phyloP scores from a whole-genome alignment of 164 flowering plant species.

The Amborella trichopoda region DNA sequence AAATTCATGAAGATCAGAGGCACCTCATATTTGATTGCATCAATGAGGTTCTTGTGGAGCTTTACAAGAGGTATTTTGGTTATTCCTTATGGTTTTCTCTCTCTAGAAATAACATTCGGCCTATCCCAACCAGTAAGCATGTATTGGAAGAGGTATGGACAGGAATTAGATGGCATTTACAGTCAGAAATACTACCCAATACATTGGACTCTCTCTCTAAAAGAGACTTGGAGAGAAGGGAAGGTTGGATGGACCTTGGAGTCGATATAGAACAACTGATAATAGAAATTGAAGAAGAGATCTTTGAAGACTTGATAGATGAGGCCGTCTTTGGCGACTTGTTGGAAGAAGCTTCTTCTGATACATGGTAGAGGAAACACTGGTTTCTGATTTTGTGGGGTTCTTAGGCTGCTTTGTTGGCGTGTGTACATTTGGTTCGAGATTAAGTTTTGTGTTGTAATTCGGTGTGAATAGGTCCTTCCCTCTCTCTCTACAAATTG shows the following conservation, averaged over 20 bases:
- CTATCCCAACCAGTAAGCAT: slow-evolving; percentile 30
- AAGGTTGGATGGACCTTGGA: slow-evolving; percentile 61
- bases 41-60: slow-evolving; percentile 60
- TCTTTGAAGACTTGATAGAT: slow-evolving; percentile 55
- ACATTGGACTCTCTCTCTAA: slow-evolving; percentile 54
- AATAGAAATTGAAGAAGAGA: slow-evolving; percentile 36
- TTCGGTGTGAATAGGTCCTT: no score
- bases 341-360: slow-evolving; percentile 12
- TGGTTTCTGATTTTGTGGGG: neutral
- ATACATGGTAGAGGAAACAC: neutral
- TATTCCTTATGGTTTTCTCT: slow-evolving; percentile 34
- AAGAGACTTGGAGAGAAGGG: slow-evolving; percentile 47
- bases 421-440: neutral
- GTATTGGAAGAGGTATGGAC: slow-evolving; percentile 41
- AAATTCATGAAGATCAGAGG: slow-evolving; percentile 33
- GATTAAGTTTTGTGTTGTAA: no score
- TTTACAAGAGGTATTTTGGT: slow-evolving; percentile 30
- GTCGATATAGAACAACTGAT: slow-evolving; percentile 34
- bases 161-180: slow-evolving; percentile 41
- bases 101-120: slow-evolving; percentile 27
- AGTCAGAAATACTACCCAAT: slow-evolving; percentile 15
- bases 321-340: slow-evolving; percentile 32
- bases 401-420: neutral
- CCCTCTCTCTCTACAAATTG: no score
- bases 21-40: slow-evolving; percentile 68